These are phyloP conservation scores for Blepharisma stoltei DNA, from an alignment of 73 alveolate genomes.

Conservation along the genomic window DNA sequence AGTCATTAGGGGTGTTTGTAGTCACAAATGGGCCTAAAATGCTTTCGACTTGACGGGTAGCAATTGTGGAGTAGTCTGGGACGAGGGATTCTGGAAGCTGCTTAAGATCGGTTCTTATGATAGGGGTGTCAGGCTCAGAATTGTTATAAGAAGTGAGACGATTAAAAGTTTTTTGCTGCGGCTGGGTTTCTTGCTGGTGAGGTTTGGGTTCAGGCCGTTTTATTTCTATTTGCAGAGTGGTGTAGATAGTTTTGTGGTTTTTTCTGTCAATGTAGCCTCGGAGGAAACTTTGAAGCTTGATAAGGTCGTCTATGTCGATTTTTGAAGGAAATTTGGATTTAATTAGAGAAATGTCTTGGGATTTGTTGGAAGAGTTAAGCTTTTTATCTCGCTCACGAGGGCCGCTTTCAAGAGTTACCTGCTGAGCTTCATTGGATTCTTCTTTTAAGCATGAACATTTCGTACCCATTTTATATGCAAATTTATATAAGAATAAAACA, in stretches of 20 bases:
- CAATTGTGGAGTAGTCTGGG: constrained; percentile 13
- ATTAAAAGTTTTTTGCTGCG: too few species aligned
- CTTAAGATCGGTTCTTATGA: constrained; percentile 4
- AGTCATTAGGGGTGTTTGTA: not conserved
- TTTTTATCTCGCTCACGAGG: too few species aligned
- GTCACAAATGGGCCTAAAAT: not conserved
- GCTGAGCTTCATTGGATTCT: constrained; percentile 2
- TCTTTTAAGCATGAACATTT: constrained; percentile 22
- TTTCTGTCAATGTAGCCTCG: constrained; percentile 23
- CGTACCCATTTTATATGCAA: constrained; percentile 17
- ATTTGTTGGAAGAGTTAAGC: too few species aligned
- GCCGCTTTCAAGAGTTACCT: not conserved
- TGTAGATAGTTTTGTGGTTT: not conserved
- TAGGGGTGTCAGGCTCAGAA: not conserved
- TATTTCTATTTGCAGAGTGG: too few species aligned
- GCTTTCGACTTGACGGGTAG: constrained; percentile 7
- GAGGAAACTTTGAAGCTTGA: constrained; percentile 15
- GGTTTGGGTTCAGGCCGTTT: too few species aligned
- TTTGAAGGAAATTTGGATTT: too few species aligned
- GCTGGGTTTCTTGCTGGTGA: too few species aligned
- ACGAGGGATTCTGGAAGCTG: not conserved
- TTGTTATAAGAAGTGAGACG: not conserved
- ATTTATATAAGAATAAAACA: too few species aligned
- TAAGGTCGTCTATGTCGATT: not conserved
- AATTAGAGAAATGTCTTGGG: too few species aligned